phyloP scores from a whole-genome alignment of 2,329 filamentous ascomycete genomes.

The Cryphonectria japonica region DNA sequence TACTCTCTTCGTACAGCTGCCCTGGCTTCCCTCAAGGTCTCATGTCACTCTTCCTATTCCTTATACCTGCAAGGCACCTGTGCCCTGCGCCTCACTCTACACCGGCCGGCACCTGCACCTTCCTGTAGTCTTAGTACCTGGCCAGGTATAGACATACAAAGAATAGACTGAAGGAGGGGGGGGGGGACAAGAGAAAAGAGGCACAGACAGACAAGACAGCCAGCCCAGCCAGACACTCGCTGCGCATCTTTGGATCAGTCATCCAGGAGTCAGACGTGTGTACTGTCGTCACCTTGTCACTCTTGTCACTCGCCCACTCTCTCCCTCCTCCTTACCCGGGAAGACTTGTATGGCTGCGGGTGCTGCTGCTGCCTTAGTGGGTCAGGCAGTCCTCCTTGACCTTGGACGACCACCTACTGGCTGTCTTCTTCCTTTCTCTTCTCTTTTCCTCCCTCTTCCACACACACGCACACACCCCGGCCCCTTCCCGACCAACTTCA shows the following conservation, averaged over 20 bases:
- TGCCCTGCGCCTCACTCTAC: slow-evolving; percentile 30
- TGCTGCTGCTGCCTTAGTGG: slow-evolving; percentile 28
- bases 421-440: slow-evolving; percentile 20
- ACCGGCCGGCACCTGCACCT: slow-evolving; percentile 26
- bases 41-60: slow-evolving; percentile 26
- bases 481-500: slow-evolving; percentile 30
- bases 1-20: slow-evolving; percentile 21
- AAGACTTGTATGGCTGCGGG: not conserved
- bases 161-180: not conserved
- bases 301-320: slow-evolving; percentile 11
- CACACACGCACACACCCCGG: slow-evolving; percentile 19
- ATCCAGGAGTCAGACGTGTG: slow-evolving; percentile 28
- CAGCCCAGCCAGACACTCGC: slow-evolving; percentile 3
- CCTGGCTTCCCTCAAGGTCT: slow-evolving; percentile 25
- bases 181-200: not conserved
- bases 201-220: not conserved
- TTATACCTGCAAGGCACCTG: slow-evolving; percentile 22
- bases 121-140: slow-evolving; percentile 21
- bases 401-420: slow-evolving; percentile 12
- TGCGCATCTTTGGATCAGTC: slow-evolving; percentile 29
- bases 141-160: slow-evolving; percentile 18
- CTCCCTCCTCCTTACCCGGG: not conserved
- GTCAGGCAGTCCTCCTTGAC: slow-evolving; percentile 25
- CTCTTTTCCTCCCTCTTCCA: slow-evolving; percentile 24
- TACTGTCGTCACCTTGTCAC: slow-evolving; percentile 22